Evolutionary conservation across 495 filamentous ascomycete genomes (phyloP).

Genomic region (Penicillium verhagenii): DNA sequence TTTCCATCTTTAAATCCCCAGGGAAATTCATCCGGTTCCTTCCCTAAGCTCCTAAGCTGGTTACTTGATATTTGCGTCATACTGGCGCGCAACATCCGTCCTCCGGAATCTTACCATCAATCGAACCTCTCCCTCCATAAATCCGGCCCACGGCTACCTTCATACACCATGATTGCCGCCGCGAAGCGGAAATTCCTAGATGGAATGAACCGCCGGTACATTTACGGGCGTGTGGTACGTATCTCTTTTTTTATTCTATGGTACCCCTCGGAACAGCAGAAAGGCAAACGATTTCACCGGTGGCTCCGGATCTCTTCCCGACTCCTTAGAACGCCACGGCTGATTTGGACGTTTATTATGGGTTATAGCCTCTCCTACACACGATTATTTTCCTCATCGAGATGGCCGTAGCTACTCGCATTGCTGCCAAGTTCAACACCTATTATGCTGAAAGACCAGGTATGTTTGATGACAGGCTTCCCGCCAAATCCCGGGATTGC

Average conservation of each 20-base stretch:
- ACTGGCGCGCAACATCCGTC: slow-evolving; percentile 27
- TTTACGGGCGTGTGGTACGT: slow-evolving; percentile 76
- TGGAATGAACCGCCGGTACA: slow-evolving; percentile 72
- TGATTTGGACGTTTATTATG: slow-evolving; percentile 8
- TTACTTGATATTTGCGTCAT: slow-evolving; percentile 40
- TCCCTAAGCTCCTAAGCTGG: neutral
- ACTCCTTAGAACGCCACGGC: slow-evolving; percentile 3
- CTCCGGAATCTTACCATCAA: slow-evolving; percentile 25
- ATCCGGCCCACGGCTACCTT: slow-evolving; percentile 8
- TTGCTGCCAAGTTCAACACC: slow-evolving; percentile 83
- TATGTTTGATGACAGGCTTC: slow-evolving; percentile 33
- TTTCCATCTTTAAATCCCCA: neutral
- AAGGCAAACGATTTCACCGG: neutral
- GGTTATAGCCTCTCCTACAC: slow-evolving; percentile 77
- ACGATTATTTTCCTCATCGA: slow-evolving; percentile 81
- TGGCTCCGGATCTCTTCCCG: neutral
- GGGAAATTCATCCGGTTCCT: neutral
- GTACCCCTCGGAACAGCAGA: neutral
- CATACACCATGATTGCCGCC: slow-evolving; percentile 42
- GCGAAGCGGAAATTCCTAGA: slow-evolving; percentile 61
- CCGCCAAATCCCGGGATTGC: slow-evolving; percentile 4
- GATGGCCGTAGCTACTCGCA: slow-evolving; percentile 77
- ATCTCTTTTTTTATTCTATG: slow-evolving; percentile 1
- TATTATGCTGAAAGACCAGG: slow-evolving; percentile 87
- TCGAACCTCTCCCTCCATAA: slow-evolving; percentile 10